Percentiles rank a stretch among this genome's conserved stretches.
Evolutionary conservation across 1,284 basidiomycete genomes (phyloP).

Genomic region (Leccinum pachyderme): DNA sequence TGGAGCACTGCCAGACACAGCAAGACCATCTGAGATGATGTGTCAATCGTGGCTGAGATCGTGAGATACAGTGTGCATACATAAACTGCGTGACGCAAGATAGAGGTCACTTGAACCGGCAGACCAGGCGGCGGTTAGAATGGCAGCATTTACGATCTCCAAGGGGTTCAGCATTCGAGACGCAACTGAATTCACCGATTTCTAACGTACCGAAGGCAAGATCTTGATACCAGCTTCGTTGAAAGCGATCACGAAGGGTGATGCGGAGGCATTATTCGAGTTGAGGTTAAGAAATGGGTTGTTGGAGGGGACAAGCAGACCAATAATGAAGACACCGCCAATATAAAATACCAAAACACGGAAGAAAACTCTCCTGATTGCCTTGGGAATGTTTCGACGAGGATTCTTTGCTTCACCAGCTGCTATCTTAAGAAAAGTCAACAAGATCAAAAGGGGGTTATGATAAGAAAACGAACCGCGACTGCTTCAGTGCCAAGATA

Average conservation of each 20-base stretch:
- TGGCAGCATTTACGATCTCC: conserved; percentile 62
- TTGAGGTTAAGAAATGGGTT: conserved; percentile 37
- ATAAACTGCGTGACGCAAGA: conserved; percentile 25
- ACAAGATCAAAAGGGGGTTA: background rate
- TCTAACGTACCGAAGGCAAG: conserved; percentile 41
- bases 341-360: conserved; percentile 56
- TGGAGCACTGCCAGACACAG: conserved; percentile 59
- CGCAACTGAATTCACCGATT: background rate
- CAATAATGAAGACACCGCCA: conserved; percentile 47
- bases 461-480: conserved; percentile 32
- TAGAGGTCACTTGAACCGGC: conserved; percentile 33
- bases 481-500: conserved; percentile 61
- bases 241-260: conserved; percentile 56
- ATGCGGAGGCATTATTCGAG: conserved; percentile 35
- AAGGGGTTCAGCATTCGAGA: background rate
- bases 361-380: conserved; percentile 50
- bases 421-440: conserved; percentile 37
- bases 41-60: background rate
- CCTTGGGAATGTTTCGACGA: conserved; percentile 38
- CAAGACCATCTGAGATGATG: conserved; percentile 49
- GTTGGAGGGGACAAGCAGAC: conserved; percentile 50
- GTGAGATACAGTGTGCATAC: conserved; percentile 6
- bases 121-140: conserved; percentile 64
- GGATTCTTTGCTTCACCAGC: conserved; percentile 45
- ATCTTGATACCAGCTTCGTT: conserved; percentile 49